Percentiles rank a stretch among this genome's conserved stretches.
These are phyloP conservation scores for Aspergillus sp. DNA, from an alignment of 2,329 filamentous ascomycete genomes.

Conservation along the genomic window DNA sequence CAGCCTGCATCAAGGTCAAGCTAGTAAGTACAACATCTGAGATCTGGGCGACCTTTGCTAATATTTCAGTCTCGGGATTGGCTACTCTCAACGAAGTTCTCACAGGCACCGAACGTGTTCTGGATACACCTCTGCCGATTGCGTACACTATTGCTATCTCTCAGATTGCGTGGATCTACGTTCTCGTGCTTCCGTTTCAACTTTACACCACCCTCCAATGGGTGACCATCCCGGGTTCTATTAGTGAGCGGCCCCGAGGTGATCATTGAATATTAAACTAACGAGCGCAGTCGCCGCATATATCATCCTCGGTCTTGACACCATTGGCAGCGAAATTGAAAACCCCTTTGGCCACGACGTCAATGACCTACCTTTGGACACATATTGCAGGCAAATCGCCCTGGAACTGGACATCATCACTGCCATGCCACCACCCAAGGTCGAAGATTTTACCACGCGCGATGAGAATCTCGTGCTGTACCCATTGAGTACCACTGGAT, in stretches of 20 bases:
- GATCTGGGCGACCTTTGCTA: background rate
- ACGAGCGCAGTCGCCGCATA: slow-evolving; percentile 53
- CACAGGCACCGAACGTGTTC: slow-evolving; percentile 66
- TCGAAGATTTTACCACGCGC: slow-evolving; percentile 42
- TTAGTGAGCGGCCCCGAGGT: slow-evolving; percentile 35
- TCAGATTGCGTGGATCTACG: slow-evolving; percentile 81
- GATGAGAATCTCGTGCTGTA: slow-evolving; percentile 33
- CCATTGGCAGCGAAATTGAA: slow-evolving; percentile 75
- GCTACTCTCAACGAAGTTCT: slow-evolving; percentile 64
- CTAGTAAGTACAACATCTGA: slow-evolving; percentile 19
- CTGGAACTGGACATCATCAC: slow-evolving; percentile 69
- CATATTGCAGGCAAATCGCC: slow-evolving; percentile 68
- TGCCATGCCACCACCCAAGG: slow-evolving; percentile 47
- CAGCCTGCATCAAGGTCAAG: slow-evolving; percentile 32
- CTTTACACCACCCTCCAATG: slow-evolving; percentile 58
- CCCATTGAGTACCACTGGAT: slow-evolving; percentile 40
- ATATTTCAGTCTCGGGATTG: slow-evolving; percentile 29
- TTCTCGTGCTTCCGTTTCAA: slow-evolving; percentile 75
- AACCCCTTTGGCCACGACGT: slow-evolving; percentile 80
- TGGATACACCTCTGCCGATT: slow-evolving; percentile 73
- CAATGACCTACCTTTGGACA: slow-evolving; percentile 71
- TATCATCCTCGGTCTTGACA: slow-evolving; percentile 71
- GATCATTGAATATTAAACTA: background rate
- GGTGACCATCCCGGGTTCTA: slow-evolving; percentile 70
- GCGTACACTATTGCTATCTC: slow-evolving; percentile 79